phyloP scores from a whole-genome alignment of 2,329 filamentous ascomycete species.

The Alternaria triticimaculans region DNA sequence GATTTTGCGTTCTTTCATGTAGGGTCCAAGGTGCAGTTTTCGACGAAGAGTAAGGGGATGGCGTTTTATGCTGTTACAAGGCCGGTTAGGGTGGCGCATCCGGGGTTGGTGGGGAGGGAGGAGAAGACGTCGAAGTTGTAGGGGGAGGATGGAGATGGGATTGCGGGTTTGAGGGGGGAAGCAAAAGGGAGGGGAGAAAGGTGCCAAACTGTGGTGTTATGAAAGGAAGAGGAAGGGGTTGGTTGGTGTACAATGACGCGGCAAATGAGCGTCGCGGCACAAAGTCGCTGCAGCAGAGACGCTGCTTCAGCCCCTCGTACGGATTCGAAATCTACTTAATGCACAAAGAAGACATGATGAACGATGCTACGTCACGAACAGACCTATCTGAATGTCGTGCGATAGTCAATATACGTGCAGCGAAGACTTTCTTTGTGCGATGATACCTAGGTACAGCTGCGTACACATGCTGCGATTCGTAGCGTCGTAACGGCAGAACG shows the following conservation, averaged over 20 bases:
- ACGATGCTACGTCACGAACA: background rate
- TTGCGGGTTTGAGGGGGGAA: background rate
- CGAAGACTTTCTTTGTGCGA: background rate
- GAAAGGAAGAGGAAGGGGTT: background rate
- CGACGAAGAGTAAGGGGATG: slow-evolving; percentile 19
- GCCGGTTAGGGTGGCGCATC: slow-evolving; percentile 16
- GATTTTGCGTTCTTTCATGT: slow-evolving; percentile 33
- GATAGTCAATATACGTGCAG: background rate
- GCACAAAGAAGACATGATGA: background rate
- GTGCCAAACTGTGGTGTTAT: background rate
- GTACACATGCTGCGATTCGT: background rate
- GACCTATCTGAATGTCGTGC: background rate
- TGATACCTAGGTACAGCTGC: background rate
- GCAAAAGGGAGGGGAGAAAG: background rate
- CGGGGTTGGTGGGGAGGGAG: slow-evolving; percentile 17
- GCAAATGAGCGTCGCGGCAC: background rate
- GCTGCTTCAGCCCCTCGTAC: background rate
- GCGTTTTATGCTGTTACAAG: slow-evolving; percentile 31
- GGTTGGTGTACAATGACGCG: background rate
- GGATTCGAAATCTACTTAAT: background rate
- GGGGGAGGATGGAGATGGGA: background rate
- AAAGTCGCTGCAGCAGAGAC: background rate
- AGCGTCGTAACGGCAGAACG: background rate
- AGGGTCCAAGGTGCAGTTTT: slow-evolving; percentile 26
- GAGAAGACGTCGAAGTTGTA: slow-evolving; percentile 17